These are phyloP conservation scores for Hevea brasiliensis DNA, from an alignment of 345 rosid species.

Conservation along the genomic window DNA sequence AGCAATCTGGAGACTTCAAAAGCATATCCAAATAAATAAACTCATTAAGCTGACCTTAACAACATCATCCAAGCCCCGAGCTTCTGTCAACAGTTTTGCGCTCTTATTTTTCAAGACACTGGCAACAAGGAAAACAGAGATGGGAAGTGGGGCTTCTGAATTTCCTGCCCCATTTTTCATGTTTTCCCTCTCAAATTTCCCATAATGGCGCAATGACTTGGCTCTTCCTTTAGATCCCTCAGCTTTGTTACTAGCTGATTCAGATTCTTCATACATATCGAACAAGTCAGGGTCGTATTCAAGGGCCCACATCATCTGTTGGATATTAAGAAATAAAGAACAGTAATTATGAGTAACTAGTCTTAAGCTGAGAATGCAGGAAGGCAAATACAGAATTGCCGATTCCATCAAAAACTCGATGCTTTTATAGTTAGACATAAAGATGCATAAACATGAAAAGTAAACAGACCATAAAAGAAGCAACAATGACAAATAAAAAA, in stretches of 20 bases:
- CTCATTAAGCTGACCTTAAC: constrained; percentile 58
- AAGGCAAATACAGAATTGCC: not conserved
- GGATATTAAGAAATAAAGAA: constrained; percentile 10
- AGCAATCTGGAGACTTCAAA: not conserved
- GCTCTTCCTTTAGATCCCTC: constrained; percentile 62
- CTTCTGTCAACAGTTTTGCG: constrained; percentile 72
- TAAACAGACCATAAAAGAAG: not conserved
- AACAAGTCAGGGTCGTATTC: constrained; percentile 90
- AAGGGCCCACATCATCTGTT: constrained; percentile 99
- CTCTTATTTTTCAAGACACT: constrained; percentile 96
- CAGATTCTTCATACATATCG: constrained; percentile 64
- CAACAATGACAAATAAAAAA: not conserved
- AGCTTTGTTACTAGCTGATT: constrained; percentile 38
- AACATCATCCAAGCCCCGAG: constrained; percentile 92
- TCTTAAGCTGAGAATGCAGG: not conserved
- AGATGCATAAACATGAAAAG: not conserved
- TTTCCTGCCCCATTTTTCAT: constrained; percentile 54
- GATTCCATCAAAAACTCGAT: not conserved
- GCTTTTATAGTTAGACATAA: not conserved
- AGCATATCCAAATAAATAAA: not conserved
- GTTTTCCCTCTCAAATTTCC: constrained; percentile 88
- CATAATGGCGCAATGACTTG: constrained; percentile 65
- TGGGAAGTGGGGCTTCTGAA: constrained; percentile 77
- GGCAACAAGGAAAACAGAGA: constrained; percentile 92
- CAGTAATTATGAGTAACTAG: constrained; percentile 6